Evolutionary conservation across 2,329 filamentous ascomycete genomes (phyloP).

Genomic region (Leptographium radiaticola): DNA sequence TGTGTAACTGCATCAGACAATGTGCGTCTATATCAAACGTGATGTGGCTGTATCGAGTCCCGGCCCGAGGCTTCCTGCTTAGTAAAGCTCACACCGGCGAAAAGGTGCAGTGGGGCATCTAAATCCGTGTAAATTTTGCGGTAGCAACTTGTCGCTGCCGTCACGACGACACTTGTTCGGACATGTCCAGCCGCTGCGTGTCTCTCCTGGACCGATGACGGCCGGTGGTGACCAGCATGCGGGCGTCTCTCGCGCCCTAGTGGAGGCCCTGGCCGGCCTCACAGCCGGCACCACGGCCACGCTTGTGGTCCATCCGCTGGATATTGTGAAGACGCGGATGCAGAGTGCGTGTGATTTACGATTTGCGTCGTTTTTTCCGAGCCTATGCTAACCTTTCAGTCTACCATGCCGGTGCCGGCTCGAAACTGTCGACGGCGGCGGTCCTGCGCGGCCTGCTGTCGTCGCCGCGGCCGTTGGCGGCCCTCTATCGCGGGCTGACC

Average conservation of each 20-base stretch:
- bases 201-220: neutral
- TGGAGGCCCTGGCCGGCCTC: conserved; percentile 84
- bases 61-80: too few relatives aligned
- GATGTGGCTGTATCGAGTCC: neutral
- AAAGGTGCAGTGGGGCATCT: neutral
- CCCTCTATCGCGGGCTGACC: conserved; percentile 78
- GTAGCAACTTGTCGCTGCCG: neutral
- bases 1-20: too few relatives aligned
- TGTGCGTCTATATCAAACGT: too few relatives aligned
- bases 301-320: conserved; percentile 78
- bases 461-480: conserved; percentile 44
- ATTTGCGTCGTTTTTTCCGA: neutral
- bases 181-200: neutral
- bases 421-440: conserved; percentile 31
- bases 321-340: conserved; percentile 91
- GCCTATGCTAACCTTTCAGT: neutral
- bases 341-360: conserved; percentile 57
- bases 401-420: neutral
- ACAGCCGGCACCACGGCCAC: conserved; percentile 80
- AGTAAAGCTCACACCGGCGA: neutral
- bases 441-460: conserved; percentile 35
- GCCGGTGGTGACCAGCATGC: conserved; percentile 26
- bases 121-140: too few relatives aligned
- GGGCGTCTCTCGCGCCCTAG: conserved; percentile 59
- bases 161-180: neutral